phyloP scores from a whole-genome alignment of 2,329 filamentous ascomycete species.

The Exserohilum turcica region DNA sequence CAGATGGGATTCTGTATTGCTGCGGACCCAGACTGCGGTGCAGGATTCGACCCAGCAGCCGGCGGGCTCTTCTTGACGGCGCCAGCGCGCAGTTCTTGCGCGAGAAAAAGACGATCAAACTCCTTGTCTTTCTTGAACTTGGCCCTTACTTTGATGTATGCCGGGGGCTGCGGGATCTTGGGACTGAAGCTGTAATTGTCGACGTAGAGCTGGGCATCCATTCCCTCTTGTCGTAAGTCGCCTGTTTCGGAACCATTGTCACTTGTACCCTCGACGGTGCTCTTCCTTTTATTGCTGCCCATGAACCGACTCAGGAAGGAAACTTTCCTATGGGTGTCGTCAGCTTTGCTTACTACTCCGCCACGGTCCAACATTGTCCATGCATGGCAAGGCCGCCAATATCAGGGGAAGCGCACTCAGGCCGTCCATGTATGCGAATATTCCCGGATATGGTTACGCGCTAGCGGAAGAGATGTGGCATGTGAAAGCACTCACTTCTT shows the following conservation, averaged over 20 bases:
- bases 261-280: slow-evolving; percentile 52
- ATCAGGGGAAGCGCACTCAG: background rate
- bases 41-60: slow-evolving; percentile 32
- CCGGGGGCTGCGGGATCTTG: slow-evolving; percentile 82
- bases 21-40: slow-evolving; percentile 41
- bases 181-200: slow-evolving; percentile 78
- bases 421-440: background rate
- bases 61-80: slow-evolving; percentile 37
- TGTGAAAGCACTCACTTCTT: slow-evolving; percentile 43
- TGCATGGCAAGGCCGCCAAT: slow-evolving; percentile 11
- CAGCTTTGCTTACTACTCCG: slow-evolving; percentile 24
- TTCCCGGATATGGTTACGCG: background rate
- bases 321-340: slow-evolving; percentile 67
- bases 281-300: slow-evolving; percentile 74
- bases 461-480: background rate
- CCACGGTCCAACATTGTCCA: slow-evolving; percentile 42
- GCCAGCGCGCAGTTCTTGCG: slow-evolving; percentile 82
- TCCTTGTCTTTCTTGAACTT: slow-evolving; percentile 81
- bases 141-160: slow-evolving; percentile 84
- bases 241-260: slow-evolving; percentile 74
- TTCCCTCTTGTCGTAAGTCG: slow-evolving; percentile 73
- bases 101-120: slow-evolving; percentile 87
- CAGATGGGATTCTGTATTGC: slow-evolving; percentile 72
- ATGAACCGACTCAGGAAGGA: slow-evolving; percentile 91
- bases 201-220: slow-evolving; percentile 80